phyloP scores from a whole-genome alignment of 1,139 yeast genomes.

The Yamadazyma atmosphaerica region DNA sequence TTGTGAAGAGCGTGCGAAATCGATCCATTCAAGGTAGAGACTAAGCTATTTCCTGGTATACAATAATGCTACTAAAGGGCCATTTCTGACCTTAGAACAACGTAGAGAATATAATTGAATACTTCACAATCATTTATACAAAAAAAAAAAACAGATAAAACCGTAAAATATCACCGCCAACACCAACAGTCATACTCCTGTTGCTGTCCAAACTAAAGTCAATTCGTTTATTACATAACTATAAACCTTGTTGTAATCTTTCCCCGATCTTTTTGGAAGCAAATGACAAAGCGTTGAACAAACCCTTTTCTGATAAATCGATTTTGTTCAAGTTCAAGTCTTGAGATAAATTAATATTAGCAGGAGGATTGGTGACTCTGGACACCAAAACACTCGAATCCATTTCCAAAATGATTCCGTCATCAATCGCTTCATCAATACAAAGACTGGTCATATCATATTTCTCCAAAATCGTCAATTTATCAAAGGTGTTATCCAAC shows the following conservation, averaged over 20 bases:
- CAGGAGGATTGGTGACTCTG: conserved; percentile 83
- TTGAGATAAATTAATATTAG: conserved; percentile 21
- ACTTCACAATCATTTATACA: too few relatives aligned
- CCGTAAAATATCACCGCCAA: too few relatives aligned
- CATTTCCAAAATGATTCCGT: conserved; percentile 86
- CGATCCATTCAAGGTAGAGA: too few relatives aligned
- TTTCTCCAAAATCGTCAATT: conserved; percentile 72
- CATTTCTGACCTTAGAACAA: too few relatives aligned
- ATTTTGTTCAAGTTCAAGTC: conserved; percentile 62
- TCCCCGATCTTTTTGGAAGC: conserved; percentile 87
- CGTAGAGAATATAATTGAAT: too few relatives aligned
- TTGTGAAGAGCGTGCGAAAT: neutral
- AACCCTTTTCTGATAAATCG: conserved; percentile 85
- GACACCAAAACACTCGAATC: conserved; percentile 86
- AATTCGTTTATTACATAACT: conserved; percentile 7
- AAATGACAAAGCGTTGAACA: conserved; percentile 84
- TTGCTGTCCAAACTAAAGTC: too few relatives aligned
- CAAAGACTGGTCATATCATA: conserved; percentile 86
- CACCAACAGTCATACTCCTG: too few relatives aligned
- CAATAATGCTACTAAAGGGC: too few relatives aligned
- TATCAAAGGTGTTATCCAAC: conserved; percentile 75
- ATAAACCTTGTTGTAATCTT: conserved; percentile 76
- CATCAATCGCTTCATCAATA: conserved; percentile 89
- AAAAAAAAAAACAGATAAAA: too few relatives aligned
- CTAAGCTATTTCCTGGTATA: too few relatives aligned